These are phyloP conservation scores for Moesziomyces globuligerus DNA, from an alignment of 1,284 basidiomycete genomes.

Conservation along the genomic window DNA sequence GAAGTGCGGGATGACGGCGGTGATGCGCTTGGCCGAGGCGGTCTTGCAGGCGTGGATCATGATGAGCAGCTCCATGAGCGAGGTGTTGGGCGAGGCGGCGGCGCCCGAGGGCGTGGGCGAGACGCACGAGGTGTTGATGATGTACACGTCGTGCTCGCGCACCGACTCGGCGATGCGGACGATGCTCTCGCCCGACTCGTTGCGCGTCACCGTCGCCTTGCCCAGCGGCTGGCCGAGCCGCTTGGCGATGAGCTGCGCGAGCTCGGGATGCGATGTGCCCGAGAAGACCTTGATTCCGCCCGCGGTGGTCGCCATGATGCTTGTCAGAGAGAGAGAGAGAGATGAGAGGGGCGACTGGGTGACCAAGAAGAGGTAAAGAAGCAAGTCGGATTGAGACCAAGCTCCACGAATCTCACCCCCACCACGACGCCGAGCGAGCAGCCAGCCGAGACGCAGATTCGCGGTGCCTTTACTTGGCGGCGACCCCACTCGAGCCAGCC, in stretches of 20 bases:
- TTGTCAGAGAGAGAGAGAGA: background rate
- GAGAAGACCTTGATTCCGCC: slow-evolving; percentile 51
- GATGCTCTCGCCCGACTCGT: slow-evolving; percentile 89
- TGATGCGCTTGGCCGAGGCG: slow-evolving; percentile 88
- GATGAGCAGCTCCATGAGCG: slow-evolving; percentile 95
- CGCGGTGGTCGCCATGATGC: slow-evolving; percentile 23
- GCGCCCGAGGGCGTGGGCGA: slow-evolving; percentile 67
- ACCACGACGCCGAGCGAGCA: too few relatives aligned
- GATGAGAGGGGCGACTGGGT: slow-evolving; percentile 3
- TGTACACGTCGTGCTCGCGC: slow-evolving; percentile 98
- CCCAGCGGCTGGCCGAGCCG: slow-evolving; percentile 67
- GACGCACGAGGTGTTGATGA: slow-evolving; percentile 92
- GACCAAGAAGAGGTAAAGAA: slow-evolving; percentile 34
- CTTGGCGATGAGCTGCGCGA: slow-evolving; percentile 91
- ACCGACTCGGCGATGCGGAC: slow-evolving; percentile 94
- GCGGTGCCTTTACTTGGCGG: background rate
- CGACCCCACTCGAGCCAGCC: too few relatives aligned
- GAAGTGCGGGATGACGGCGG: slow-evolving; percentile 76
- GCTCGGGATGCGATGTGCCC: slow-evolving; percentile 79
- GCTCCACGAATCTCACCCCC: background rate
- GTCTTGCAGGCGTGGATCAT: slow-evolving; percentile 99
- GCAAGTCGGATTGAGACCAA: background rate
- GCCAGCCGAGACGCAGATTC: too few relatives aligned
- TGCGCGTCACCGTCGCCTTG: slow-evolving; percentile 79
- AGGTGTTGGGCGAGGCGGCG: slow-evolving; percentile 70